Evolutionary conservation across 441 rosid species (phyloP).

Genomic region (Syzygium syzygioides): DNA sequence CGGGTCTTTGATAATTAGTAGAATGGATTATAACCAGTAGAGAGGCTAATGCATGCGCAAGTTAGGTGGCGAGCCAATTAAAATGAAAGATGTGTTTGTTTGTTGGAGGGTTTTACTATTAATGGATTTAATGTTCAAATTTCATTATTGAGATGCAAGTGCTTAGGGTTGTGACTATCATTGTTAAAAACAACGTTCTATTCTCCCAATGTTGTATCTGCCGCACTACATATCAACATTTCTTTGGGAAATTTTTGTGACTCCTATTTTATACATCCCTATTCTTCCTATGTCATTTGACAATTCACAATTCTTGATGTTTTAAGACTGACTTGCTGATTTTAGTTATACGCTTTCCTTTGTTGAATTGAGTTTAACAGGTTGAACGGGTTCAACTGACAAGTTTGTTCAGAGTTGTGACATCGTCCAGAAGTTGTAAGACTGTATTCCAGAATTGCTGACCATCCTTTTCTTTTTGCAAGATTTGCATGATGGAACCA

Average conservation of each 20-base stretch:
- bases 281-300: background rate
- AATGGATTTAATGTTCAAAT: background rate
- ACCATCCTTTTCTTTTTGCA: background rate
- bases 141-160: background rate
- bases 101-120: background rate
- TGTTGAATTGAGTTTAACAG: background rate
- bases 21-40: background rate
- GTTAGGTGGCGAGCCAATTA: background rate
- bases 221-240: background rate
- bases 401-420: background rate
- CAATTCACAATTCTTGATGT: background rate
- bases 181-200: background rate
- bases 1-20: background rate
- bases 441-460: background rate
- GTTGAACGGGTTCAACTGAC: background rate
- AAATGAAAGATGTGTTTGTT: background rate
- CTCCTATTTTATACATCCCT: background rate
- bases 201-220: background rate
- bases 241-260: background rate
- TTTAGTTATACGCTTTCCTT: background rate
- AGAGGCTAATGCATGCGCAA: background rate
- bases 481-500: background rate
- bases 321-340: background rate
- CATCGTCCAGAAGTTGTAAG: background rate
- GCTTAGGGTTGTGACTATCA: background rate